A percentile compares a stretch with the other conserved stretches of the same genome.
These are phyloP conservation scores for Malassezia furfur DNA, from an alignment of 1,284 basidiomycete species.

Conservation along the genomic window DNA sequence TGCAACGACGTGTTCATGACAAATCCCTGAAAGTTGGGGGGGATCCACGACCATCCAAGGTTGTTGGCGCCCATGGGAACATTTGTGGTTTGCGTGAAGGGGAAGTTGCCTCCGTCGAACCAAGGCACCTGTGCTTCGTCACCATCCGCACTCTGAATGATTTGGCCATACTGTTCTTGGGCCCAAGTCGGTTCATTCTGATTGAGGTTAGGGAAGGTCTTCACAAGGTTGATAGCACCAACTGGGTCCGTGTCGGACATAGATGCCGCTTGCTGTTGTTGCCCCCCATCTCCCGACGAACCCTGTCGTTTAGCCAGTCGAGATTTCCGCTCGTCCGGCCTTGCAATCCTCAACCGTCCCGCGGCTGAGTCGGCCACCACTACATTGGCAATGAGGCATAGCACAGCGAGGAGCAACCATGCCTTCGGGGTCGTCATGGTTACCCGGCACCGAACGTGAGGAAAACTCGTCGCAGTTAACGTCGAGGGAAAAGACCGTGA, in stretches of 20 bases:
- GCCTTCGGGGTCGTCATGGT: background rate
- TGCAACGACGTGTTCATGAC: background rate
- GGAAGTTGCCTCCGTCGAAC: constrained; percentile 8
- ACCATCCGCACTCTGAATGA: background rate
- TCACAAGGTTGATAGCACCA: background rate
- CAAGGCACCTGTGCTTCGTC: constrained; percentile 7
- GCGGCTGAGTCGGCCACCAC: background rate
- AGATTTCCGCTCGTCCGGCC: no score
- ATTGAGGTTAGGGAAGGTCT: background rate
- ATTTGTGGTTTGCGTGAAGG: background rate
- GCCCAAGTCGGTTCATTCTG: background rate
- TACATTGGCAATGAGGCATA: background rate
- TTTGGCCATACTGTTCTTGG: background rate
- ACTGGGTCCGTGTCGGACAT: background rate
- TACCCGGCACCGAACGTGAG: background rate
- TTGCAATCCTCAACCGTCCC: no score
- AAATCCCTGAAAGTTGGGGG: background rate
- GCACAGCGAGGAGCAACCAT: background rate
- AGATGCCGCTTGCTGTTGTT: background rate
- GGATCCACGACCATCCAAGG: background rate
- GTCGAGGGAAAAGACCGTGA: background rate
- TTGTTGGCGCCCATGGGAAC: background rate
- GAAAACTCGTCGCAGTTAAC: no score
- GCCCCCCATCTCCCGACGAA: no score
- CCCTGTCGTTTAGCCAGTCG: no score